These are phyloP conservation scores for Rubia yunnanensis DNA, from an alignment of 257 asterid species.

Conservation along the genomic window DNA sequence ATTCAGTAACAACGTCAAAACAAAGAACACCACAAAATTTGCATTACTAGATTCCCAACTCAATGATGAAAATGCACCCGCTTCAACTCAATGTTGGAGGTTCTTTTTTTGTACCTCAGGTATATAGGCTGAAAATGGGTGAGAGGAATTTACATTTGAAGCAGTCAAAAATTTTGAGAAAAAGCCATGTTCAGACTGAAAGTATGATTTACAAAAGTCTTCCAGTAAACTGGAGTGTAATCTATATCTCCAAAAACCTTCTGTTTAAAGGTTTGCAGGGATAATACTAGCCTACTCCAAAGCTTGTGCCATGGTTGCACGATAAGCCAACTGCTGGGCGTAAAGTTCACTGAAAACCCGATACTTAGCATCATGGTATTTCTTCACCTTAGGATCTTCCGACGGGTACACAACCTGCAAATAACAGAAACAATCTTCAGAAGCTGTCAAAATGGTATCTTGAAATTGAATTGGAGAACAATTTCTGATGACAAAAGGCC, in stretches of 20 bases:
- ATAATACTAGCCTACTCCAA: conserved; percentile 30
- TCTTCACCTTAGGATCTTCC: conserved; percentile 53
- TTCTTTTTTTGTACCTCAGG: not conserved
- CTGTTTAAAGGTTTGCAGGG: not conserved
- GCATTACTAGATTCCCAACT: too few species aligned
- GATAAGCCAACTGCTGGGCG: conserved; percentile 70
- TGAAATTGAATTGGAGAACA: too few species aligned
- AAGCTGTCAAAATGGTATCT: too few species aligned
- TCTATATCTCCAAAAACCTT: not conserved
- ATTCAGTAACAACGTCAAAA: too few species aligned
- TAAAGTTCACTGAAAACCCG: conserved; percentile 70
- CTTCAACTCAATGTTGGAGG: not conserved
- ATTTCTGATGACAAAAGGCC: too few species aligned
- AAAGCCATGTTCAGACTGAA: not conserved
- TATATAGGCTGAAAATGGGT: not conserved
- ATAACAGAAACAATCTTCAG: too few species aligned
- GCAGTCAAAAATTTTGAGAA: not conserved
- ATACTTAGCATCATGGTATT: conserved; percentile 82
- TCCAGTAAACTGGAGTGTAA: not conserved
- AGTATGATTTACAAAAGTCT: not conserved
- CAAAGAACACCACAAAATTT: too few species aligned
- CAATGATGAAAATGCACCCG: too few species aligned
- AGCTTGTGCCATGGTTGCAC: conserved; percentile 64
- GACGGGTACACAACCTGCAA: conserved; percentile 74
- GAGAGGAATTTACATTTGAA: not conserved